Evolutionary conservation across 768 basidiomycete genomes (phyloP), one percentile per base, ranked within the genome.

Genomic region (Pulveroboletus frians): DNA sequence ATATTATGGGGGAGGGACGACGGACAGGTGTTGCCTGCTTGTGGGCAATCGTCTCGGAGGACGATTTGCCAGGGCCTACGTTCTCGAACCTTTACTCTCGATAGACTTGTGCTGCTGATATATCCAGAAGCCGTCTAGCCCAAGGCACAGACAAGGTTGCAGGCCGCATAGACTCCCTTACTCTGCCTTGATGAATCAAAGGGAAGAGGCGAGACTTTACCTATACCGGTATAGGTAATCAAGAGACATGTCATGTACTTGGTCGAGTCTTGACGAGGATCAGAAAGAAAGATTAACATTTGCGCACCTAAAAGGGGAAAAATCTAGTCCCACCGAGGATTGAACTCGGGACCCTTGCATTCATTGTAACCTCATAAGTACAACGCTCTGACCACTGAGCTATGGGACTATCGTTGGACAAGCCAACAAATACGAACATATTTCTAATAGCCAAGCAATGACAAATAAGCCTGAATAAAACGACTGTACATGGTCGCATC

Each of bases 341-440:
- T 74, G 76, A 77, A 77, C 76, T 77, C 77, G 76, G 76, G 76
- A 78, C 76, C 76, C 75, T 78, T 78, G 76, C 76, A 77, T 77
- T 60, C 44, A 66, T 60, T 68, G 62, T 70, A 77, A 71, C 76
- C 76, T 60, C 76, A 77, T 77, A 77, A 77, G 76, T 77, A 77
- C 76, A 78, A 77, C 74, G 76, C 76, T 78, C 76, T 77, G 64
- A 76, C 76, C 76, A 77, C 75, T 77, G 76, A 78, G 76, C 76
- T 77, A 77, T 76, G 75, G 77, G 76, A 71, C 67, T 69, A 63
- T 53, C 65, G 53, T 4, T 36, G 9, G 8, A 0, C 7, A 0
- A 3, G 0, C 3, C 0, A 1, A 1, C 5, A 38, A 5, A 30
- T 27, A 7, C 7, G 3, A 32, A 43, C 18, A 49, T 42, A 36